Evolutionary conservation across 108 stramenopile genomes (phyloP), one percentile per base, ranked within the genome.

Genomic region (Nitzschia inconspicua): DNA sequence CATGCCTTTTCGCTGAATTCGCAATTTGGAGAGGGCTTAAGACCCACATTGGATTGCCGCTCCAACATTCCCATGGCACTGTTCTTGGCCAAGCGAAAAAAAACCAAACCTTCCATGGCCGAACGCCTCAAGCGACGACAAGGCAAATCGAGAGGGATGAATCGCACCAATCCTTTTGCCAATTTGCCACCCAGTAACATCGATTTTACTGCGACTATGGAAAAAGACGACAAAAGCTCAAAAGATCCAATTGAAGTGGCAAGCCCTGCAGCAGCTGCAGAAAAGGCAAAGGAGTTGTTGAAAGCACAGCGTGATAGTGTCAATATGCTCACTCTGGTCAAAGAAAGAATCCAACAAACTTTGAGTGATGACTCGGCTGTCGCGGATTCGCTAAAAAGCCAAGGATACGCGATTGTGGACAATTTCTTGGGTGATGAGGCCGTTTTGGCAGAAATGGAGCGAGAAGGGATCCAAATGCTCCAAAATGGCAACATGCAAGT

Each of bases 31-130:
- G n/a, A n/a, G n/a, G n/a, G n/a, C n/a, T n/a, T n/a, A n/a, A n/a
- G n/a, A n/a, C n/a, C 95, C 7, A 91, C 93, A 58, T 58, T 39
- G 57, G 41, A 13, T 43, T 43, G 16, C n/a, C 44, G 20, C 44
- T 7, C 7, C 16, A 42, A 20, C n/a, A n/a, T n/a, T n/a, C n/a
- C n/a, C n/a, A n/a, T n/a, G n/a, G n/a, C n/a, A n/a, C n/a, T n/a
- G n/a, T n/a, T n/a, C n/a, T n/a, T n/a, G n/a, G n/a, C n/a, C 10
- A 54, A 43, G 40, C 47, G 35, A 43, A 70, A 70, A 22, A 60
- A 32, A 36, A 54, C 54, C 13, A 70, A 68, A 31, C 40, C 34
- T 7, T 65, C 63, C 56, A 75, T 75, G 74, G 47, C 56, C 11
- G 68, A 75, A 54, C 44, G 56, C 31, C 60, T 57, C n/a, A 62